Evolutionary conservation across 2,329 filamentous ascomycete species (phyloP).

Genomic region (Boeremia lycopersici): DNA sequence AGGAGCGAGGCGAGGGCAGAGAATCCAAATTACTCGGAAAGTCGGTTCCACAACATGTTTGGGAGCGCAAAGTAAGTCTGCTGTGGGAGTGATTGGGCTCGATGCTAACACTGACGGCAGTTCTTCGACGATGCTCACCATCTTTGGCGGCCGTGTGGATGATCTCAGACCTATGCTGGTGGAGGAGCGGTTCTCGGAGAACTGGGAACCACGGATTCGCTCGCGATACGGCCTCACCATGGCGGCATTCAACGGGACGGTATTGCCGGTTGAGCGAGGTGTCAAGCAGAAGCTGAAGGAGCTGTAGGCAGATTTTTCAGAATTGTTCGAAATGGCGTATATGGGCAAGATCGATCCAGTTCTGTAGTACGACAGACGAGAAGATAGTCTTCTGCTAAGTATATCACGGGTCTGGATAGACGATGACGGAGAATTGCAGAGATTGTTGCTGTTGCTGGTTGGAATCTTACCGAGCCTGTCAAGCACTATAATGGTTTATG

Average conservation of each 20-base stretch:
- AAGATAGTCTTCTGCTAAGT: no score
- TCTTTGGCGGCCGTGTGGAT: conserved; percentile 48
- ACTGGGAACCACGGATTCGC: conserved; percentile 49
- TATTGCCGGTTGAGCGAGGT: conserved; percentile 48
- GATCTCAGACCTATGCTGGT: conserved; percentile 50
- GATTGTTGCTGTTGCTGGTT: no score
- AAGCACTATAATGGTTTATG: no score
- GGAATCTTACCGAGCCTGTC: no score
- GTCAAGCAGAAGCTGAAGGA: conserved; percentile 26
- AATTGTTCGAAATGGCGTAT: no score
- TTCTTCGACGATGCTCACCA: conserved; percentile 51
- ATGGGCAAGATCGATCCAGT: no score
- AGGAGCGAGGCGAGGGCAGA: conserved; percentile 43
- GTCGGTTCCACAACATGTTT: conserved; percentile 49
- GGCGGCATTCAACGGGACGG: conserved; percentile 51
- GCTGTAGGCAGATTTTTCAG: not conserved
- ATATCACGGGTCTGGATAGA: no score
- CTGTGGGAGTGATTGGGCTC: not conserved
- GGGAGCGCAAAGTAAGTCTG: conserved; percentile 47
- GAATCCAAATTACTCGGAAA: conserved; percentile 46
- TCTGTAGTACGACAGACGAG: no score
- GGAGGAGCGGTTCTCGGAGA: conserved; percentile 50
- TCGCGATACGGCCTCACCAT: conserved; percentile 50
- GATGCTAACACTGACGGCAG: conserved; percentile 24
- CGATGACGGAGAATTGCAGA: no score